Percentiles rank a stretch among this genome's conserved stretches.
These are phyloP conservation scores for Citrus australasica DNA, from an alignment of 345 rosid genomes.

Conservation along the genomic window DNA sequence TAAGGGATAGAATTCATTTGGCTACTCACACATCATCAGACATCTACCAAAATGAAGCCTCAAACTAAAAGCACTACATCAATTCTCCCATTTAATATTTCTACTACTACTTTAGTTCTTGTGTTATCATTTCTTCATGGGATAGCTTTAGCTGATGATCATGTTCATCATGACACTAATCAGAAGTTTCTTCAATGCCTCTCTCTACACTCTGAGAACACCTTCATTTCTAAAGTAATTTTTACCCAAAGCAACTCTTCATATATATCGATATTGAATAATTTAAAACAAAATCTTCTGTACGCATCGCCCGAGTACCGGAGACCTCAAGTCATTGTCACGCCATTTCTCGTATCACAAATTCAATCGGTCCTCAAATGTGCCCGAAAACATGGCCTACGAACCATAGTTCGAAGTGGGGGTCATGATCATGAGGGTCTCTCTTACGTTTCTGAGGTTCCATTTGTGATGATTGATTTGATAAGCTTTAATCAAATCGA, in stretches of 20 bases:
- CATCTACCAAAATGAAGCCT: background rate
- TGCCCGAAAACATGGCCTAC: too few relatives aligned
- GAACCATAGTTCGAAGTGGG: too few relatives aligned
- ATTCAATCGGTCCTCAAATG: too few relatives aligned
- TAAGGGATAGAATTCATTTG: background rate
- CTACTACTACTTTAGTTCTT: background rate
- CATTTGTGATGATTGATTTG: too few relatives aligned
- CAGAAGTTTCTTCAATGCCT: background rate
- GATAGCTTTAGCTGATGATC: background rate
- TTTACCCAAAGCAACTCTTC: conserved; percentile 1
- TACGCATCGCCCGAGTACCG: background rate
- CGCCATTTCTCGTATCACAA: background rate
- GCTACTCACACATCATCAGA: background rate
- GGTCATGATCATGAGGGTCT: too few relatives aligned
- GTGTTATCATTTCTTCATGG: background rate
- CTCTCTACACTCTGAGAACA: background rate
- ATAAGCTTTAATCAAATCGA: too few relatives aligned
- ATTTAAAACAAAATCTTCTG: background rate
- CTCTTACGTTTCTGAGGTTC: too few relatives aligned
- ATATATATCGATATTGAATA: conserved; percentile 3
- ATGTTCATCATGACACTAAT: too few relatives aligned
- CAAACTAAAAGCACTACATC: background rate
- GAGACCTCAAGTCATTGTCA: conserved; percentile 5
- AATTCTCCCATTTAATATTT: background rate
- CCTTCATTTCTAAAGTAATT: background rate